phyloP scores from a whole-genome alignment of 306 rosid genomes.

The Ochetophila trinervis region DNA sequence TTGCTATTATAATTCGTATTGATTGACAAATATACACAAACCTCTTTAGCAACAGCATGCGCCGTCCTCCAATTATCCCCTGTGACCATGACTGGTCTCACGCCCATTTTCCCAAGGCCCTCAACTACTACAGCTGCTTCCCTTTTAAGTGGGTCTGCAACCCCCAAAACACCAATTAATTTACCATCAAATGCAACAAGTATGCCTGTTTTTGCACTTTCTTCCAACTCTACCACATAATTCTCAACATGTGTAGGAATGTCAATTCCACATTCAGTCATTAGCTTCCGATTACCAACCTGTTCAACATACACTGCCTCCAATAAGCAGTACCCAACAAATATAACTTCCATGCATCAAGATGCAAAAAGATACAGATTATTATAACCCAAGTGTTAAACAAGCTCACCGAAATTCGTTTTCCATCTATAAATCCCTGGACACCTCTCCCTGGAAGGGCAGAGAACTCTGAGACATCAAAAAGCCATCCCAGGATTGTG shows the following conservation, averaged over 20 bases:
- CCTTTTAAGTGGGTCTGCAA: constrained; percentile 93
- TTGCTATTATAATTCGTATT: neutral
- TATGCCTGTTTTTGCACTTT: constrained; percentile 84
- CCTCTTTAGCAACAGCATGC: constrained; percentile 85
- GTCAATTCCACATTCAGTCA: constrained; percentile 66
- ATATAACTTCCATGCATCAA: neutral
- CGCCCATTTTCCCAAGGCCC: constrained; percentile 90
- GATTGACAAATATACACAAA: constrained; percentile 26
- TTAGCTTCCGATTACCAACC: constrained; percentile 93
- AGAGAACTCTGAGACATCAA: constrained; percentile 67
- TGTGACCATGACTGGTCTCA: constrained; percentile 85
- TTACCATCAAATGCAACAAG: constrained; percentile 62
- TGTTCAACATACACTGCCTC: constrained; percentile 33
- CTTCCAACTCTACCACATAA: constrained; percentile 78
- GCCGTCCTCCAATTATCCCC: constrained; percentile 99
- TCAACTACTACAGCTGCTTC: constrained; percentile 90
- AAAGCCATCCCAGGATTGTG: constrained; percentile 68
- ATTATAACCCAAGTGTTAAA: neutral
- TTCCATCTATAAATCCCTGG: constrained; percentile 63
- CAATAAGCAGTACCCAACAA: constrained; percentile 32
- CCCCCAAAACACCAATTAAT: constrained; percentile 77
- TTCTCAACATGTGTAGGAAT: constrained; percentile 68
- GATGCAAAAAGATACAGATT: neutral
- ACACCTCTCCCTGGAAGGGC: constrained; percentile 90
- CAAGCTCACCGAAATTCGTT: constrained; percentile 56